Evolutionary conservation across 2,329 filamentous ascomycete genomes (phyloP).

Genomic region (Fusarium scirpi): DNA sequence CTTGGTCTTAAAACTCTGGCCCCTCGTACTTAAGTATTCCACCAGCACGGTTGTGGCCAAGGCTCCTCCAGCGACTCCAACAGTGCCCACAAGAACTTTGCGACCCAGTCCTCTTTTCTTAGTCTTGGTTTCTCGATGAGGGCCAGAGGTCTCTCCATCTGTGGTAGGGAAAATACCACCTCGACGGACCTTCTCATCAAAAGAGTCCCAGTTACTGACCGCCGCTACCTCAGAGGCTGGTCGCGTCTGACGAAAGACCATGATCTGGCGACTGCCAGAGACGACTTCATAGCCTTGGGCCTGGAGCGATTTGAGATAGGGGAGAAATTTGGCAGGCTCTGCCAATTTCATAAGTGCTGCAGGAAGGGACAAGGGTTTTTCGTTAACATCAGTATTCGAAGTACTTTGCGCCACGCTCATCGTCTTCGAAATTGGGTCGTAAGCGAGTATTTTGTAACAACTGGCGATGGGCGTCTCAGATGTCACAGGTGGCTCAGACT

Average conservation of each 20-base stretch:
- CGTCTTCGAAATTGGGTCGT: slow-evolving; percentile 68
- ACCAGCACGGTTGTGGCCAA: slow-evolving; percentile 70
- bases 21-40: slow-evolving; percentile 67
- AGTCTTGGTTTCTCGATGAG: slow-evolving; percentile 38
- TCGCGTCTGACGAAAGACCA: slow-evolving; percentile 74
- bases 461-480: slow-evolving; percentile 10
- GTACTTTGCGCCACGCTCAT: slow-evolving; percentile 71
- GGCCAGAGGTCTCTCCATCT: slow-evolving; percentile 57
- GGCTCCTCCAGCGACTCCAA: slow-evolving; percentile 65
- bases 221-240: slow-evolving; percentile 17
- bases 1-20: slow-evolving; percentile 47
- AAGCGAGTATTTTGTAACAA: slow-evolving; percentile 74
- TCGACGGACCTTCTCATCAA: slow-evolving; percentile 65
- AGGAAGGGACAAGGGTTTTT: slow-evolving; percentile 66
- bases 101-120: slow-evolving; percentile 59
- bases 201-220: slow-evolving; percentile 63
- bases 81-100: slow-evolving; percentile 65
- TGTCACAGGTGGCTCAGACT: background rate
- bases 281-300: slow-evolving; percentile 75
- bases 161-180: slow-evolving; percentile 71
- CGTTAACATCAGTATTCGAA: slow-evolving; percentile 62
- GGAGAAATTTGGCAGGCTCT: slow-evolving; percentile 73
- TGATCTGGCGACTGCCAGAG: slow-evolving; percentile 70
- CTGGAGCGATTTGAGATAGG: slow-evolving; percentile 70
- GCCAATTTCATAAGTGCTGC: slow-evolving; percentile 71